Percentiles rank a stretch among this genome's conserved stretches.
Evolutionary conservation across 768 basidiomycete species (phyloP).

Genomic region (Suillus cothurnatus): DNA sequence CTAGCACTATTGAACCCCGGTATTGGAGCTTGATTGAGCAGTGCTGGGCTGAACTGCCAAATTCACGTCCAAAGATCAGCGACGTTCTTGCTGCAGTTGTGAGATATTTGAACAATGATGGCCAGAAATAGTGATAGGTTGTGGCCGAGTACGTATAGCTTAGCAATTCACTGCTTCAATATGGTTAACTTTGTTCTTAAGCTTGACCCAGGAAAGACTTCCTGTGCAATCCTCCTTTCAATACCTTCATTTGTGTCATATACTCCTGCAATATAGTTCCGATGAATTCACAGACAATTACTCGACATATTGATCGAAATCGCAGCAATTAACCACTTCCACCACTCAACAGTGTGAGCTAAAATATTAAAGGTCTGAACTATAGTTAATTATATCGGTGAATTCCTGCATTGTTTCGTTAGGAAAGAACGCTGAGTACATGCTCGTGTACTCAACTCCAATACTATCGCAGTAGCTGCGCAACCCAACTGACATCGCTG

Average conservation of each 20-base stretch:
- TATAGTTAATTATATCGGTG: no score
- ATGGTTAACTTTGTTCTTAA: neutral
- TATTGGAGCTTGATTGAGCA: neutral
- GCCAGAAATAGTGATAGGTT: neutral
- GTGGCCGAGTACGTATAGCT: neutral
- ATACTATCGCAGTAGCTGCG: no score
- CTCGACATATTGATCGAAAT: neutral
- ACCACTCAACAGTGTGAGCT: neutral
- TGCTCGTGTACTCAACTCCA: no score
- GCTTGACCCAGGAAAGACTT: neutral
- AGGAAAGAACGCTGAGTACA: no score
- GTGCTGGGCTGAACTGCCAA: neutral
- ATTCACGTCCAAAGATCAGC: neutral
- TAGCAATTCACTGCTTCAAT: neutral
- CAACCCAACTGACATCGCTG: no score
- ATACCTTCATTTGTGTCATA: neutral
- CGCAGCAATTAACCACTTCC: neutral
- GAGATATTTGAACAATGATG: conserved; percentile 10
- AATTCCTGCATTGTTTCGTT: no score
- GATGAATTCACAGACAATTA: neutral
- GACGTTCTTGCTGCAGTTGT: neutral
- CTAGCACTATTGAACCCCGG: neutral
- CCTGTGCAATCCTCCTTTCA: neutral
- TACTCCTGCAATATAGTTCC: neutral
- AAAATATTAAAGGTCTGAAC: no score